Evolutionary conservation across 2,329 filamentous ascomycete species (phyloP).

Genomic region (Biscogniauxia sp.): DNA sequence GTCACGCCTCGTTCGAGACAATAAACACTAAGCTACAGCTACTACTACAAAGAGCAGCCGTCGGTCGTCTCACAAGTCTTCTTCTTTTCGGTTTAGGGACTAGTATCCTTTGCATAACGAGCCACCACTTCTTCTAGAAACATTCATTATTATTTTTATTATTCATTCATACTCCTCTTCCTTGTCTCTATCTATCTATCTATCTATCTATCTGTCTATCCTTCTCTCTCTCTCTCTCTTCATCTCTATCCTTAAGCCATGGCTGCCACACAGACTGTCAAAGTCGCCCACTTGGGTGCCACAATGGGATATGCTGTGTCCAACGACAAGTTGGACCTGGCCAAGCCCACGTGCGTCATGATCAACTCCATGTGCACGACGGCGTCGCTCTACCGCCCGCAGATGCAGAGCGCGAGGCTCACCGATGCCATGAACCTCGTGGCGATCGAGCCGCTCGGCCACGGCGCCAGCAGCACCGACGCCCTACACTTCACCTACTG

Average conservation of each 20-base stretch:
- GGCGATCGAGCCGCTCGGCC: constrained; percentile 52
- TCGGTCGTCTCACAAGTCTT: background rate
- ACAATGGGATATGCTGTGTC: constrained; percentile 19
- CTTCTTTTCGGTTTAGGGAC: background rate
- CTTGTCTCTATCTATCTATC: too few species aligned
- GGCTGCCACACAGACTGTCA: constrained; percentile 14
- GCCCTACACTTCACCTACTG: constrained; percentile 53
- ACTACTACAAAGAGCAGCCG: background rate
- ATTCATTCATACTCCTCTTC: too few species aligned
- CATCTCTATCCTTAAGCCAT: background rate
- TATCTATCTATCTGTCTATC: too few species aligned
- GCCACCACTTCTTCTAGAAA: background rate
- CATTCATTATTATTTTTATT: too few species aligned
- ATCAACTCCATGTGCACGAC: constrained; percentile 53
- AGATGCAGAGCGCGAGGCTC: constrained; percentile 42
- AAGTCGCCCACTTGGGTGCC: constrained; percentile 17
- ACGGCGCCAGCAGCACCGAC: constrained; percentile 44
- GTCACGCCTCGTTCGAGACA: background rate
- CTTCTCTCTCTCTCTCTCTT: too few species aligned
- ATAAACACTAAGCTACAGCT: background rate
- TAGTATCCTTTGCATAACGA: background rate
- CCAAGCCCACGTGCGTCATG: constrained; percentile 50
- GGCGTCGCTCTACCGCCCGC: constrained; percentile 42
- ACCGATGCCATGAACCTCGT: constrained; percentile 45
- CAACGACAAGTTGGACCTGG: constrained; percentile 37